These are phyloP conservation scores for Penicillium sp. DNA, from an alignment of 2,329 filamentous ascomycete species.

Conservation along the genomic window DNA sequence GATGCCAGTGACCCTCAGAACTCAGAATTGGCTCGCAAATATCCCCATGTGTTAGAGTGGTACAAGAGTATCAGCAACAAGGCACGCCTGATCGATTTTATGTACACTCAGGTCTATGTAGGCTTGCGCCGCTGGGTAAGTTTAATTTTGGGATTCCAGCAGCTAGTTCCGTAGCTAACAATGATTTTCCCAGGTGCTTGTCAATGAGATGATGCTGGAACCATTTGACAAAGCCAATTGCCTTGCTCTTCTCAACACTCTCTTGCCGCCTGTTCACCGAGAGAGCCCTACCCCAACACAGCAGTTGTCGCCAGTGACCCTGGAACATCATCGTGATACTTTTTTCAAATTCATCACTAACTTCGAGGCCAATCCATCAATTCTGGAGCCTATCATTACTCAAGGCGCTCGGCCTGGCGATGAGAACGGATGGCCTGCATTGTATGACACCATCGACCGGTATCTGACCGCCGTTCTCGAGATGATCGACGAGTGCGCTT, in stretches of 20 bases:
- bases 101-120: conserved; percentile 63
- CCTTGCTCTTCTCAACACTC: conserved; percentile 66
- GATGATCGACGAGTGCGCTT: conserved; percentile 60
- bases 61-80: conserved; percentile 52
- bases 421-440: conserved; percentile 55
- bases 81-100: conserved; percentile 52
- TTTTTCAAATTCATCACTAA: conserved; percentile 63
- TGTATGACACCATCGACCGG: conserved; percentile 53
- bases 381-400: conserved; percentile 55
- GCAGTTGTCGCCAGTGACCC: conserved; percentile 51
- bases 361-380: conserved; percentile 54
- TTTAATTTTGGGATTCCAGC: conserved; percentile 7
- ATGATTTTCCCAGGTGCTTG: conserved; percentile 50
- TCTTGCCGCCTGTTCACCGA: conserved; percentile 58
- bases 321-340: conserved; percentile 58
- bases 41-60: conserved; percentile 58
- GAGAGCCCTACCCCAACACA: conserved; percentile 49
- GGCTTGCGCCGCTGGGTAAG: conserved; percentile 63
- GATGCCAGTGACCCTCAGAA: conserved; percentile 45
- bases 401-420: conserved; percentile 54
- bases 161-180: background rate
- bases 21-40: conserved; percentile 50
- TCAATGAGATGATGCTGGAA: conserved; percentile 63
- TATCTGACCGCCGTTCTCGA: conserved; percentile 60
- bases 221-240: conserved; percentile 66